phyloP scores from a whole-genome alignment of 2,329 filamentous ascomycete species.

The Nemania bipapillata region DNA sequence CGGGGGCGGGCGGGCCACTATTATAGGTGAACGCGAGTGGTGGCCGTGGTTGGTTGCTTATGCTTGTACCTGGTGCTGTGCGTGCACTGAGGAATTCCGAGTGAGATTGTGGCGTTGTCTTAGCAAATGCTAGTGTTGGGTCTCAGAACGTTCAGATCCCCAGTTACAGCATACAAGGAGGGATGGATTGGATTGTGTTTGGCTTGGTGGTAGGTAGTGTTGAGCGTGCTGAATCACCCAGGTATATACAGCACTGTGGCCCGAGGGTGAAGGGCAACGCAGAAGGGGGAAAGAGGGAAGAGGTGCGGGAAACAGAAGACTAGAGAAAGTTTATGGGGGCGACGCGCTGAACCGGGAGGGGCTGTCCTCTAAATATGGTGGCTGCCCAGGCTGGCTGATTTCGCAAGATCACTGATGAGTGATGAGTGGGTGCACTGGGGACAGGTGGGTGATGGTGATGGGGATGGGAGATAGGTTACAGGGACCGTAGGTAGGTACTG shows the following conservation, averaged over 20 bases:
- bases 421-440: conserved; percentile 38
- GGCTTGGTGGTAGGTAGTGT: background rate
- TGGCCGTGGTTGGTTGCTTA: conserved; percentile 3
- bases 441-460: conserved; percentile 27
- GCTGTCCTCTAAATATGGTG: conserved; percentile 48
- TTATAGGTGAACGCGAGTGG: conserved; percentile 25
- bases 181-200: conserved; percentile 10
- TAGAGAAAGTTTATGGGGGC: conserved; percentile 46
- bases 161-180: background rate
- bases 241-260: conserved; percentile 27
- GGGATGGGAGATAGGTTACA: conserved; percentile 13
- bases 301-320: conserved; percentile 38
- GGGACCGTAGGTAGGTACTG: conserved; percentile 9
- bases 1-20: conserved; percentile 55
- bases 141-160: conserved; percentile 20
- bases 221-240: conserved; percentile 28
- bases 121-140: conserved; percentile 30
- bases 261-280: conserved; percentile 20
- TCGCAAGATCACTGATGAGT: conserved; percentile 45
- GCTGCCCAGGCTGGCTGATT: conserved; percentile 46
- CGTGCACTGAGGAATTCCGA: conserved; percentile 27
- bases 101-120: conserved; percentile 39
- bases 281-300: conserved; percentile 34
- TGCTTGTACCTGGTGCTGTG: conserved; percentile 2
- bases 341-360: conserved; percentile 45